phyloP scores from a whole-genome alignment of 352 stramenopile species.

The Globisporangium radiosum region DNA sequence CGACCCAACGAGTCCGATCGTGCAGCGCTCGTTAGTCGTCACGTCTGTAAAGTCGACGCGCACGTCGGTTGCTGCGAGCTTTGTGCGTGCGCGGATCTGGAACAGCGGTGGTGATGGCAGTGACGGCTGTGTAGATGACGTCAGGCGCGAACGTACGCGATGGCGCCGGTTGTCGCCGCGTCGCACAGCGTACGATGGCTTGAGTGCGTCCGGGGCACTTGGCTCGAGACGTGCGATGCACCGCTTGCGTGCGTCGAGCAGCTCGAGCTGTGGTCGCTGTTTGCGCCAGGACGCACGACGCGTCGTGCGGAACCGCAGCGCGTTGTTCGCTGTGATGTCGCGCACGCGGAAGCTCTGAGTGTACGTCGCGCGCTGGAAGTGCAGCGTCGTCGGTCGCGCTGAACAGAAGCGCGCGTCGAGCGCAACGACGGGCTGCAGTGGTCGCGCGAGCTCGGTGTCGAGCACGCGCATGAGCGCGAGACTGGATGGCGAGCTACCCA shows the following conservation, averaged over 20 bases:
- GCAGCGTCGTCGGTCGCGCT: background rate
- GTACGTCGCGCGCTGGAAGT: background rate
- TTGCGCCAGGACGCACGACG: background rate
- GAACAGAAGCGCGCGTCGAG: slow-evolving; percentile 1
- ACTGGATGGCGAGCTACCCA: slow-evolving; percentile 1
- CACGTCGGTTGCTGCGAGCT: slow-evolving; percentile 1
- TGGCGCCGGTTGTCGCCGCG: background rate
- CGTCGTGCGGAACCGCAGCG: slow-evolving; percentile 1
- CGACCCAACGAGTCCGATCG: background rate
- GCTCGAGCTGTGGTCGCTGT: background rate
- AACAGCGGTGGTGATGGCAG: background rate
- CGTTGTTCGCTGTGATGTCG: slow-evolving; percentile 4
- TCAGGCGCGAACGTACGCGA: no score
- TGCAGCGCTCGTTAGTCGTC: background rate
- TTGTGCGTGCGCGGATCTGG: slow-evolving; percentile 1
- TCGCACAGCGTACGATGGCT: background rate
- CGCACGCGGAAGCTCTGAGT: background rate
- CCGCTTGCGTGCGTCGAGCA: background rate
- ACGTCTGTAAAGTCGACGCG: background rate
- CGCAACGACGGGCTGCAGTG: background rate
- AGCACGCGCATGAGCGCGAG: slow-evolving; percentile 1
- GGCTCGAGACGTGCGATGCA: background rate
- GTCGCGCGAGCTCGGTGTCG: slow-evolving; percentile 1
- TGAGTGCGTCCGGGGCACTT: background rate
- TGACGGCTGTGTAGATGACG: background rate